Evolutionary conservation across 768 basidiomycete genomes (phyloP).

Genomic region (Calvatia gigantea): DNA sequence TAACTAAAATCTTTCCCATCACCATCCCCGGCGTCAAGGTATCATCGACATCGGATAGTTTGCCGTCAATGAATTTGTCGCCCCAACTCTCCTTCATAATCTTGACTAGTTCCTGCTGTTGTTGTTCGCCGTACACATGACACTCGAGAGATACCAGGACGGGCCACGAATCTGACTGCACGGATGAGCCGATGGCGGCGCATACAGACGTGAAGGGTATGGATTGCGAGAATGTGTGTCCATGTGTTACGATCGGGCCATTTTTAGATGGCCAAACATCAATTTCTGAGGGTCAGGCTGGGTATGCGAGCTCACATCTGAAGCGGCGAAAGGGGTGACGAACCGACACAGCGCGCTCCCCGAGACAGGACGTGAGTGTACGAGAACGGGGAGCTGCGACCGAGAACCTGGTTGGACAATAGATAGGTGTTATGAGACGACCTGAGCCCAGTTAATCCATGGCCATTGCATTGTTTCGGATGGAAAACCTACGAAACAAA

Average conservation of each 20-base stretch:
- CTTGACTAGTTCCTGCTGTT: conserved; percentile 50
- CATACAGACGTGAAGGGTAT: conserved; percentile 52
- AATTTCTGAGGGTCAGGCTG: conserved; percentile 38
- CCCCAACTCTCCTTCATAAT: conserved; percentile 51
- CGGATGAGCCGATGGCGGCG: conserved; percentile 42
- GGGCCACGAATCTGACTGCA: conserved; percentile 50
- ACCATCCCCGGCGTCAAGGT: conserved; percentile 39
- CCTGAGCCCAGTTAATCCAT: conserved; percentile 23
- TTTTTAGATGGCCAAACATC: conserved; percentile 61
- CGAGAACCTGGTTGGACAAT: conserved; percentile 52
- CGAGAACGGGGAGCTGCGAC: conserved; percentile 46
- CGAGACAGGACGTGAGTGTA: conserved; percentile 54
- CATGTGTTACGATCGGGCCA: conserved; percentile 58
- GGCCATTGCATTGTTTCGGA: conserved; percentile 12
- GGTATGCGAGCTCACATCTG: background rate
- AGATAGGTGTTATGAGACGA: conserved; percentile 68
- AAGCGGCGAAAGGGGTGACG: conserved; percentile 4
- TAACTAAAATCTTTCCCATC: conserved; percentile 52
- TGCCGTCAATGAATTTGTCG: conserved; percentile 42
- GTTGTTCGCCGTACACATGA: conserved; percentile 44
- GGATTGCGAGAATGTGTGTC: conserved; percentile 52
- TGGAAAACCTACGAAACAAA: conserved; percentile 46
- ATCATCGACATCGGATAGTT: conserved; percentile 32
- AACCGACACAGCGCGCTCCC: conserved; percentile 50
- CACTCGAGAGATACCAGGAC: conserved; percentile 61